Conservation (phyloP, 139 green algal genomes). For the Chlorella sp. region DNA sequence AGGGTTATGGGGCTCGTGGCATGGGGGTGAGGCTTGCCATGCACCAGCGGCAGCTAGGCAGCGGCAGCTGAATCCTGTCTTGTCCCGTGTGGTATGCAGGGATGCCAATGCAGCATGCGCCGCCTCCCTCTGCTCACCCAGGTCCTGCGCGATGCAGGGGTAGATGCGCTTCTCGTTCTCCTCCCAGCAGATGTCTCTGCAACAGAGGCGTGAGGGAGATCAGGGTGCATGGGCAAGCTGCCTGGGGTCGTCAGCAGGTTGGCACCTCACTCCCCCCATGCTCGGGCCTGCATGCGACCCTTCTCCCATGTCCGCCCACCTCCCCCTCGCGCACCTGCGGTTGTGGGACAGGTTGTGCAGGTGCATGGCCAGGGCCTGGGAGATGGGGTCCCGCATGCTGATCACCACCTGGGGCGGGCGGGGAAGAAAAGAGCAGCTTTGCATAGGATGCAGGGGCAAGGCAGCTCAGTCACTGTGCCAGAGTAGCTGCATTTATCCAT, state of each 20-base stretch:
- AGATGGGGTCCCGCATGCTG: constrained; percentile 28
- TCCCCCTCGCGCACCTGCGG: neutral
- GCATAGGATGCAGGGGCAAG: too few relatives aligned
- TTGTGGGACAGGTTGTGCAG: constrained; percentile 22
- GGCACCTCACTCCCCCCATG: neutral
- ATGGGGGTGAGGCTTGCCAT: too few relatives aligned
- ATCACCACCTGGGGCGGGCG: neutral
- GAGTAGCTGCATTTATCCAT: too few relatives aligned
- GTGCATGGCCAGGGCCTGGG: constrained; percentile 15
- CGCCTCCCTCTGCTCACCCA: neutral
- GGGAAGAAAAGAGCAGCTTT: too few relatives aligned
- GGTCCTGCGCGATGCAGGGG: neutral
- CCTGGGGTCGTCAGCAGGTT: neutral
- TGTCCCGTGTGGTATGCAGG: neutral
- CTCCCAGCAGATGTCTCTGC: neutral
- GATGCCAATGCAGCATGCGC: neutral
- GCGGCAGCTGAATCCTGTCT: too few relatives aligned
- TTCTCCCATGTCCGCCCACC: neutral
- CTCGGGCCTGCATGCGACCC: neutral
- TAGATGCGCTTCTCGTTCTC: neutral
- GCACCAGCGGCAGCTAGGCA: too few relatives aligned
- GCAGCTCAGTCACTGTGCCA: too few relatives aligned
- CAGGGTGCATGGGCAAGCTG: neutral
- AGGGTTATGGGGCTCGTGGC: too few relatives aligned
- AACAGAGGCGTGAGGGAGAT: neutral